Conservation (phyloP, 257 asterid genomes). For the Jaltomata sinuosa region DNA sequence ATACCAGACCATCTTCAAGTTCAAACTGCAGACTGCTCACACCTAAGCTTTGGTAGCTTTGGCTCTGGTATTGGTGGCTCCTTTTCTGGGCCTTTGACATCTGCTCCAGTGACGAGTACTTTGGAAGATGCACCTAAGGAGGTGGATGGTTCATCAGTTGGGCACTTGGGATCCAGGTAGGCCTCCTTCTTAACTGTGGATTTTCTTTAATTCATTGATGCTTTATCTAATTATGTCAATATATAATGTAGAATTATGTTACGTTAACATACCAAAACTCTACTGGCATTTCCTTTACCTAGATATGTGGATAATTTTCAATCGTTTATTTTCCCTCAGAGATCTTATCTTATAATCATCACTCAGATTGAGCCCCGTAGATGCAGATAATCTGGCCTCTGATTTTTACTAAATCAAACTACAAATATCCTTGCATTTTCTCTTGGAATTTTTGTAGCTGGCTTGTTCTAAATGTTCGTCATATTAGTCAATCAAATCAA, state of each 20-base stretch:
- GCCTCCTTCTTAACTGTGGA: not conserved
- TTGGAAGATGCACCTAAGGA: conserved; percentile 43
- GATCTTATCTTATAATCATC: not conserved
- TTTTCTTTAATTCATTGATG: not conserved
- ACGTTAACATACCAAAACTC: not conserved
- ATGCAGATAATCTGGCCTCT: not conserved
- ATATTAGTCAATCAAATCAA: not conserved
- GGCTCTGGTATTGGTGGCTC: conserved; percentile 35
- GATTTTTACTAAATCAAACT: not conserved
- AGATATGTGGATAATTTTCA: not conserved
- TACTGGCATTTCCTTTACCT: not conserved
- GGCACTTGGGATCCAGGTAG: conserved; percentile 52
- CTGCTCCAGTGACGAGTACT: conserved; percentile 32
- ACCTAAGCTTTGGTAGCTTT: conserved; percentile 91
- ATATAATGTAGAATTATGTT: not conserved
- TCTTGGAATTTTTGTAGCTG: not conserved
- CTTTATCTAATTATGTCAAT: not conserved
- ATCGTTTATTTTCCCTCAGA: not conserved
- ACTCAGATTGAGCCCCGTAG: not conserved
- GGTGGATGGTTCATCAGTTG: conserved; percentile 37
- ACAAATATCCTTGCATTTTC: conserved; percentile 4
- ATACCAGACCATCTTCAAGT: conserved; percentile 84
- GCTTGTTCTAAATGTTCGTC: not conserved
- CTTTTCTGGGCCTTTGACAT: conserved; percentile 34
- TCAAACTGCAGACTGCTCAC: conserved; percentile 66